Percentiles rank a stretch among this genome's conserved stretches.
Evolutionary conservation across 163 green algal species (phyloP).

Genomic region (Volvox carteri): DNA sequence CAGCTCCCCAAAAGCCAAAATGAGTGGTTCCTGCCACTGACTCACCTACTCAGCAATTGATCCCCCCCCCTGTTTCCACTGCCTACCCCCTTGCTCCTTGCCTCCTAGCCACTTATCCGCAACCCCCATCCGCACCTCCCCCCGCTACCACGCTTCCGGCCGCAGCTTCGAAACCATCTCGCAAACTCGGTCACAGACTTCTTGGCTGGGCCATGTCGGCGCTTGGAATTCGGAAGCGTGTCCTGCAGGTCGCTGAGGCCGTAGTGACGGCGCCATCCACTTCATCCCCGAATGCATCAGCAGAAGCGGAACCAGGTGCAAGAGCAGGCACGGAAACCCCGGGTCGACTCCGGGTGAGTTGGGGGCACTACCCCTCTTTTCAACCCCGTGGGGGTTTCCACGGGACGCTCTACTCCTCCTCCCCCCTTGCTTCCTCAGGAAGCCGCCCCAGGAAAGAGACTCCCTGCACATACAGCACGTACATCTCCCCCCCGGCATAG

Average conservation of each 20-base stretch:
- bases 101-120: not conserved
- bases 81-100: not conserved
- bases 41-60: too few relatives aligned
- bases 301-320: not conserved
- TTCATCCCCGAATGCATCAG: too few relatives aligned
- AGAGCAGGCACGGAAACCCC: not conserved
- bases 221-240: not conserved
- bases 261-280: not conserved
- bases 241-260: not conserved
- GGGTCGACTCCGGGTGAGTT: conserved; percentile 1
- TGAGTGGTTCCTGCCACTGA: too few relatives aligned
- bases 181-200: too few relatives aligned
- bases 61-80: too few relatives aligned
- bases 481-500: not conserved
- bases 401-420: not conserved
- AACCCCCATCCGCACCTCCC: not conserved
- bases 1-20: too few relatives aligned
- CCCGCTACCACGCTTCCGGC: not conserved
- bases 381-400: not conserved
- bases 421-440: too few relatives aligned
- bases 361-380: too few relatives aligned
- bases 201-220: not conserved
- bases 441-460: too few relatives aligned
- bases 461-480: not conserved
- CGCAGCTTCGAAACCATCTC: not conserved